phyloP scores from a whole-genome alignment of 495 filamentous ascomycete genomes.

The Platismatia glauca region DNA sequence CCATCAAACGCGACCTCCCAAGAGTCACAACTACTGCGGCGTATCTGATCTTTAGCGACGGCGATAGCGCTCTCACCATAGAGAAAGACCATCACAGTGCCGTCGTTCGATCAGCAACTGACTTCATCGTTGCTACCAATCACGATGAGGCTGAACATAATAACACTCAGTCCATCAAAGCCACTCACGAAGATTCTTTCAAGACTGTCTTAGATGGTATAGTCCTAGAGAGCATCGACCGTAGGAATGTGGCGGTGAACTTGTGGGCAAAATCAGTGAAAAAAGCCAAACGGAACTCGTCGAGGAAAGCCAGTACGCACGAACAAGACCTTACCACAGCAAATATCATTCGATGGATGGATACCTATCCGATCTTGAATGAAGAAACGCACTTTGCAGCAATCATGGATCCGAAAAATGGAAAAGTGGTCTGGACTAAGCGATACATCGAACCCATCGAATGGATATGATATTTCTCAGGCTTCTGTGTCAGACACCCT shows the following conservation, averaged over 20 bases:
- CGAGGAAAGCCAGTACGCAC: not conserved
- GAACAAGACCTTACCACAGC: conserved; percentile 4
- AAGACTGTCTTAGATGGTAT: conserved; percentile 13
- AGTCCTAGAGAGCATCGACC: conserved; percentile 21
- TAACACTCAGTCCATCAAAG: conserved; percentile 10
- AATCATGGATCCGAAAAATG: conserved; percentile 42
- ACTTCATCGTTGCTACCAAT: conserved; percentile 52
- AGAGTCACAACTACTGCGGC: conserved; percentile 41
- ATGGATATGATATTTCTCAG: not conserved
- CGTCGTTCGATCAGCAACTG: conserved; percentile 28
- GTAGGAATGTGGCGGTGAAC: conserved; percentile 9
- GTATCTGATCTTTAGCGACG: conserved; percentile 51
- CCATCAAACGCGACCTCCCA: conserved; percentile 31
- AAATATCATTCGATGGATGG: conserved; percentile 36
- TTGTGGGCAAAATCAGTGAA: conserved; percentile 11
- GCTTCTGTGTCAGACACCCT: not conserved
- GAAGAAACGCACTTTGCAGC: conserved; percentile 45
- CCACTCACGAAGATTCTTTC: not conserved
- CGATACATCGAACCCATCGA: conserved; percentile 24
- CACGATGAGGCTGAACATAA: conserved; percentile 33
- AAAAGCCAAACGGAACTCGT: not conserved
- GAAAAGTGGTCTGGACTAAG: conserved; percentile 37
- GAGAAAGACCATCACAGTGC: conserved; percentile 50
- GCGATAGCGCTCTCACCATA: conserved; percentile 35
- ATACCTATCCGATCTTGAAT: conserved; percentile 41